Base-by-base conservation (phyloP, 2,329 filamentous ascomycete genomes). In the Oidium heveae region DNA sequence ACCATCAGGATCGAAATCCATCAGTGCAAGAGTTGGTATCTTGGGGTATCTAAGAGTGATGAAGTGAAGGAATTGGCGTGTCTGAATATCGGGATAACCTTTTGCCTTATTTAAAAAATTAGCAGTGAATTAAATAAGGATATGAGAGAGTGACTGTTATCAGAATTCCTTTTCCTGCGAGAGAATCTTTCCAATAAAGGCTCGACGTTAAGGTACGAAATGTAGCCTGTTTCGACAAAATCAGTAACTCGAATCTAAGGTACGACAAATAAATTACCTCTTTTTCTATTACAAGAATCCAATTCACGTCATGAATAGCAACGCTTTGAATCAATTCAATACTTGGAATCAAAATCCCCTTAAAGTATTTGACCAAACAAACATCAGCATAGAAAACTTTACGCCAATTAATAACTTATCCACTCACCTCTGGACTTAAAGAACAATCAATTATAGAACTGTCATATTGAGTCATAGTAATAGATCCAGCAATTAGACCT, bases 1-100 rank as follows among this genome's bases (percentile, higher is more conserved):
- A 0, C 86, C 85, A 58, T 89, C 77, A 0, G 84, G 84, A 60
- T 91, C 85, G 56, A 76, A 84, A 61, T 93, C 86, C 1, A 84
- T 74, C 0, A 91, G 68, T 0, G 72, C 76, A 54, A 77, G 72
- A 7, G 85, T 74, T 1, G 76, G 74, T 22, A 82, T 65, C 0
- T 66, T 63, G 0, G 75, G 74, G 20, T 68, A 68, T 9, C 64
- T 65, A 0, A 60, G 64, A 39, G 74, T 71, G 0, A 86, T 55
- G 13, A 70, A 64, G 44, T 72, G 71, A 1, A 89, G 67, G 54
- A 89, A 80, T 16, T 72, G 71, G 8, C 82, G 72, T 0, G 84
- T 86, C 0, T 74, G 72, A 51, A 89, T 68, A 60, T 91, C 86
- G 0, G 86, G 84, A 62, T 86, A 91, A 1, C 86, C 86, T 70